Percentiles rank a stretch among this genome's conserved stretches.
These are phyloP conservation scores for Hexamita inflata DNA, from an alignment of 208 protist species.

Conservation along the genomic window DNA sequence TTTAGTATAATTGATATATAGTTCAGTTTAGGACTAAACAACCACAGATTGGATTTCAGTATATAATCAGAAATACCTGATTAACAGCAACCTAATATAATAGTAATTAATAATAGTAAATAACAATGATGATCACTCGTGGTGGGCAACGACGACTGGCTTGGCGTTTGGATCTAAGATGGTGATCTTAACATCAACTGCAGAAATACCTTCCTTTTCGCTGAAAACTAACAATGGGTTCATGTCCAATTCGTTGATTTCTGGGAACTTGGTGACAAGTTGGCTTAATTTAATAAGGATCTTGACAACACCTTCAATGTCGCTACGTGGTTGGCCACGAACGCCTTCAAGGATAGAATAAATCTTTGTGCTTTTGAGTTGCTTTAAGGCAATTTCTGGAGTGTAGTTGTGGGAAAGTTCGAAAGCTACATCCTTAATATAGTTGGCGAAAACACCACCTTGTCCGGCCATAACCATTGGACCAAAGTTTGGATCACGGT, in stretches of 20 bases:
- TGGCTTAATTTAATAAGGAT: constrained; percentile 34
- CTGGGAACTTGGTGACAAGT: constrained; percentile 35
- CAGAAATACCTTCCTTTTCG: constrained; percentile 26
- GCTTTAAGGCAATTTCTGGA: background rate
- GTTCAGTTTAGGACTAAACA: too few relatives aligned
- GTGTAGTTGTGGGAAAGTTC: constrained; percentile 25
- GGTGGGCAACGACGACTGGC: too few relatives aligned
- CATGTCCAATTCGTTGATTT: constrained; percentile 43
- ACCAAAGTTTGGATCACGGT: constrained; percentile 30
- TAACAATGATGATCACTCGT: too few relatives aligned
- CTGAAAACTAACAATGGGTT: constrained; percentile 40
- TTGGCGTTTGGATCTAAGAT: too few relatives aligned
- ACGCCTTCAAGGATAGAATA: constrained; percentile 33
- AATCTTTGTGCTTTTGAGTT: constrained; percentile 44
- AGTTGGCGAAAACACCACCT: constrained; percentile 38
- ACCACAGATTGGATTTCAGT: too few relatives aligned
- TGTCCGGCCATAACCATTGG: constrained; percentile 39
- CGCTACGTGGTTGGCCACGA: constrained; percentile 28
- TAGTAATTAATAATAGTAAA: too few relatives aligned
- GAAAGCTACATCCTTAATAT: constrained; percentile 38
- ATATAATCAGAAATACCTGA: too few relatives aligned
- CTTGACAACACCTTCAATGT: constrained; percentile 35
- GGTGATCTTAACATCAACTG: constrained; percentile 34
- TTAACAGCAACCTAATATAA: too few relatives aligned
- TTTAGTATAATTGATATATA: too few relatives aligned